Evolutionary conservation across 2,329 filamentous ascomycete genomes (phyloP), one percentile per base, ranked within the genome.

Genomic region (Trichoderma endophyticum): DNA sequence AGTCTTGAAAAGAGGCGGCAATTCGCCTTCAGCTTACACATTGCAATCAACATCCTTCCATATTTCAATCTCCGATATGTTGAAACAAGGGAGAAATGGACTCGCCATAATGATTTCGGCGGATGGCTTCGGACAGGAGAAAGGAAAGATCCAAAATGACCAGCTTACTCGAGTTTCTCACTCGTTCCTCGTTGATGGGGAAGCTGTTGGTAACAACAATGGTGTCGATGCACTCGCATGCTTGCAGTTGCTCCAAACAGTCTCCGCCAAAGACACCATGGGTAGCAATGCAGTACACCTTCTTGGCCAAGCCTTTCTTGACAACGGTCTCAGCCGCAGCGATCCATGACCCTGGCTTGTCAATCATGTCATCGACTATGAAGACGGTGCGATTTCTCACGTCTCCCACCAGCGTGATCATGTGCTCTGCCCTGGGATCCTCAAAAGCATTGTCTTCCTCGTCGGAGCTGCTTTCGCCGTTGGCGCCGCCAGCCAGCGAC

Each of bases 281-380:
- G 0, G 96, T 98, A 8, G 95, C 96, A 84, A 99, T 97, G 86
- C 94, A 97, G 83, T 97, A 98, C 43, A 99, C 96, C 82, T 93
- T 96, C 77, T 93, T 97, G 1, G 96, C 96, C 59, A 90, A 89
- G 75, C 96, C 97, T 75, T 92, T 90, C 86, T 98, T 98, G 68
- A 97, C 93, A 2, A 97, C 95, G 1, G 95, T 97, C 85, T 99
- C 96, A 14, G 96, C 96, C 7, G 96, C 96, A 6, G 95, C 95
- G 76, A 99, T 97, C 96, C 96, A 99, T 7, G 94, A 97, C 15
- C 92, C 93, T 11, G 94, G 91, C 84, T 97, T 98, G 84, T 99
- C 96, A 78, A 99, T 98, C 93, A 99, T 98, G 81, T 99, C 96
- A 80, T 99, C 96, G 64, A 99, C 93, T 73, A 99, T 94, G 80